phyloP scores from a whole-genome alignment of 495 filamentous ascomycete species.

The Xylaria palmicola region DNA sequence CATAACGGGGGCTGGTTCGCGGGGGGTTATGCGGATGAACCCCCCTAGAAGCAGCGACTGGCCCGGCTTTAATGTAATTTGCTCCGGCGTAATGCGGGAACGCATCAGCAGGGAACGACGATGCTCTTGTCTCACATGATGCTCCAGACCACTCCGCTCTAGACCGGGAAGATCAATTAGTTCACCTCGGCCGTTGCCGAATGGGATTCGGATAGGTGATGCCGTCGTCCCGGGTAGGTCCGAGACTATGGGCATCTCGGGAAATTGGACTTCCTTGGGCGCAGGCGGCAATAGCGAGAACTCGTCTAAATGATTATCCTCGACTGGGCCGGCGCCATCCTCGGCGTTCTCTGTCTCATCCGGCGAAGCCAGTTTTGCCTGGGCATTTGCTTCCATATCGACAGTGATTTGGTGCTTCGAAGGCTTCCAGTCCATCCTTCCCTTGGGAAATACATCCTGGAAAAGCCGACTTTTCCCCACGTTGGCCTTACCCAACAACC shows the following conservation, averaged over 20 bases:
- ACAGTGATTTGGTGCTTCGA: slow-evolving; percentile 35
- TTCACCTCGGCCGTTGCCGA: slow-evolving; percentile 80
- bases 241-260: slow-evolving; percentile 79
- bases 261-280: slow-evolving; percentile 68
- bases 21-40: slow-evolving; percentile 83
- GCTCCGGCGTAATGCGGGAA: slow-evolving; percentile 62
- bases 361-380: slow-evolving; percentile 16
- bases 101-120: slow-evolving; percentile 73
- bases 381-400: slow-evolving; percentile 25
- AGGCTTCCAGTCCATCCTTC: slow-evolving; percentile 49
- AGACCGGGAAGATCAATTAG: slow-evolving; percentile 93
- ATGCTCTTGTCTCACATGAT: slow-evolving; percentile 62
- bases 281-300: slow-evolving; percentile 68
- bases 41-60: slow-evolving; percentile 86
- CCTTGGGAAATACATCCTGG: slow-evolving; percentile 80
- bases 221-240: slow-evolving; percentile 90
- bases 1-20: slow-evolving; percentile 59
- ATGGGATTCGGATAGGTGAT: slow-evolving; percentile 86
- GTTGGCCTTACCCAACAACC: slow-evolving; percentile 97
- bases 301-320: slow-evolving; percentile 20
- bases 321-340: slow-evolving; percentile 17
- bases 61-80: slow-evolving; percentile 68
- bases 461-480: slow-evolving; percentile 95
- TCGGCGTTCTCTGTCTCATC: slow-evolving; percentile 5
- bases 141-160: slow-evolving; percentile 65